A percentile compares a stretch with the other conserved stretches of the same genome.
These are phyloP conservation scores for Yamagishiella unicocca DNA, from an alignment of 139 green algal species.

Conservation along the genomic window DNA sequence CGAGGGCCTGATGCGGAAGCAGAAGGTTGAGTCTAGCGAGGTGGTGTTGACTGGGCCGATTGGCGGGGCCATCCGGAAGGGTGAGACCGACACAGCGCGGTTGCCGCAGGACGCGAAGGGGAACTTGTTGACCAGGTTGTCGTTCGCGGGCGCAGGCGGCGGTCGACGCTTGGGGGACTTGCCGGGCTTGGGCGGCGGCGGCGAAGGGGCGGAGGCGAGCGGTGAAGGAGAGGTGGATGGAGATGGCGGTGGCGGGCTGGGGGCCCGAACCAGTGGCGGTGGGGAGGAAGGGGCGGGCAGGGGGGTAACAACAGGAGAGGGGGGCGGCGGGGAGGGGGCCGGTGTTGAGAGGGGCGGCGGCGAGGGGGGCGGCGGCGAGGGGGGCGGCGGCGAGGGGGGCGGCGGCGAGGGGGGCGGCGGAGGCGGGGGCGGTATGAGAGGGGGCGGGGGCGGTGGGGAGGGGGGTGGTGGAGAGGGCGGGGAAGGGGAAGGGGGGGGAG, in stretches of 20 bases:
- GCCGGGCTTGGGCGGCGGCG: too few relatives aligned
- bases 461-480: not conserved
- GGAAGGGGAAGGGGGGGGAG: not conserved
- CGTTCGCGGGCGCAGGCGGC: not conserved
- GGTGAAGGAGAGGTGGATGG: not conserved
- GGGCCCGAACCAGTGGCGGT: not conserved
- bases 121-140: not conserved
- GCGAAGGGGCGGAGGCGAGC: not conserved
- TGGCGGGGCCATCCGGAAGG: not conserved
- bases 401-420: not conserved
- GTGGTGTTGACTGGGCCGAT: not conserved
- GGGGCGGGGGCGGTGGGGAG: not conserved
- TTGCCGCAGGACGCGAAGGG: not conserved
- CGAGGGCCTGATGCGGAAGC: not conserved
- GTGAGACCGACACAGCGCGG: not conserved
- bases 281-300: not conserved
- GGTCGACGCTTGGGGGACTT: not conserved
- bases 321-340: not conserved
- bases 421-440: not conserved
- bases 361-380: not conserved
- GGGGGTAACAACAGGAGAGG: not conserved
- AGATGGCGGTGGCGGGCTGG: not conserved
- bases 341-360: not conserved
- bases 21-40: not conserved
- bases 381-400: not conserved